Evolutionary conservation across 768 basidiomycete genomes (phyloP).

Genomic region (Phanerochaete sordida): DNA sequence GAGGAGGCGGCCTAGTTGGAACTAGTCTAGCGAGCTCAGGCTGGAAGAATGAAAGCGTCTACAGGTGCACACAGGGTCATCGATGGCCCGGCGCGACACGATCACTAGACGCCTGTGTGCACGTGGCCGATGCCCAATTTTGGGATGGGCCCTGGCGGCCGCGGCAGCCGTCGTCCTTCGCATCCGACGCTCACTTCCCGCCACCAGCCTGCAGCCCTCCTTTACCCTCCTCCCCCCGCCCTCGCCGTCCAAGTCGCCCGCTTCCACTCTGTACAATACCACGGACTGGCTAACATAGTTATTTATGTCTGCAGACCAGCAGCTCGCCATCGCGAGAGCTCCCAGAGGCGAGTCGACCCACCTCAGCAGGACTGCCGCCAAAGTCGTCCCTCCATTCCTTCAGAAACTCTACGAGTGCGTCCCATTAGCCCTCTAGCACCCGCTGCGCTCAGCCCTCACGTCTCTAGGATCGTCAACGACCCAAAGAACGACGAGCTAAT

Average conservation of each 20-base stretch:
- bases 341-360: slow-evolving; percentile 36
- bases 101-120: not conserved
- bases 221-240: not conserved
- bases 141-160: not conserved
- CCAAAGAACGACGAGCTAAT: slow-evolving; percentile 79
- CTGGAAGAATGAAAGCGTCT: too few species aligned
- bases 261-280: not conserved
- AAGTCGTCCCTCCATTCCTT: slow-evolving; percentile 76
- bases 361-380: slow-evolving; percentile 43
- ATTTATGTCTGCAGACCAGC: slow-evolving; percentile 36
- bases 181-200: not conserved
- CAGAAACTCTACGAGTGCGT: slow-evolving; percentile 91
- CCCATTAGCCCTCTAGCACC: slow-evolving; percentile 13
- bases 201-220: not conserved
- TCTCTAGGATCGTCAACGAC: slow-evolving; percentile 86
- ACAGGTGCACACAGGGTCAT: not conserved
- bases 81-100: not conserved
- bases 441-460: slow-evolving; percentile 9
- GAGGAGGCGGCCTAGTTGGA: too few species aligned
- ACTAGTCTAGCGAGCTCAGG: too few species aligned
- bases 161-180: not conserved
- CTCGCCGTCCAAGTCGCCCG: not conserved
- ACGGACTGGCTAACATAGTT: slow-evolving; percentile 3
- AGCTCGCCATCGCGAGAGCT: slow-evolving; percentile 53
- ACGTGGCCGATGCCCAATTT: not conserved